phyloP scores from a whole-genome alignment of 345 rosid species.

The Acer campestre region DNA sequence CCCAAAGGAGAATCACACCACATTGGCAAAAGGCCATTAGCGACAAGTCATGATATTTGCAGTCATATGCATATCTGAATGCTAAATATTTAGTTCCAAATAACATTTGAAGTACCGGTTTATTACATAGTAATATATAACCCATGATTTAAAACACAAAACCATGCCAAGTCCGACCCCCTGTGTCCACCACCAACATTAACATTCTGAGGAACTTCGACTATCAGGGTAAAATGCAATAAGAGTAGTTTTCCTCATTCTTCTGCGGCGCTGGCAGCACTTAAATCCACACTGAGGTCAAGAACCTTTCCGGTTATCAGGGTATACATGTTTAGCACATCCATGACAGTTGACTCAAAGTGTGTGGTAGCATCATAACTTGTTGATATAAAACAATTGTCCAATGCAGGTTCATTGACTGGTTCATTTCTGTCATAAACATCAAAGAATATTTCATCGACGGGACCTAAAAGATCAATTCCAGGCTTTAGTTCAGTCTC shows the following conservation, averaged over 20 bases:
- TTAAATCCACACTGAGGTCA: constrained; percentile 88
- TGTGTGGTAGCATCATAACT: constrained; percentile 98
- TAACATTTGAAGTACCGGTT: not conserved
- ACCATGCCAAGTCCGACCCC: constrained; percentile 4
- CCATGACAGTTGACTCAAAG: constrained; percentile 86
- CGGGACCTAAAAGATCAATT: constrained; percentile 76
- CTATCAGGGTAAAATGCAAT: not conserved
- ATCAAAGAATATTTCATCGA: constrained; percentile 90
- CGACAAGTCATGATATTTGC: not conserved
- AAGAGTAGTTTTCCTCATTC: constrained; percentile 45
- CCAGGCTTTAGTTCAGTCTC: constrained; percentile 79
- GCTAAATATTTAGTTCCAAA: constrained; percentile 7
- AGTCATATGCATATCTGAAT: not conserved
- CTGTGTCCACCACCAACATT: not conserved
- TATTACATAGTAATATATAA: constrained; percentile 7
- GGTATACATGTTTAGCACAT: constrained; percentile 88
- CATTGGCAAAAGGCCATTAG: too few species aligned
- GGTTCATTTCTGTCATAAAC: constrained; percentile 79
- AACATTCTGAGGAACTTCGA: not conserved
- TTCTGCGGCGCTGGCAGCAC: constrained; percentile 92
- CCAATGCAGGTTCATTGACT: constrained; percentile 74
- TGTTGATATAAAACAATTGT: constrained; percentile 89
- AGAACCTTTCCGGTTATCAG: constrained; percentile 95
- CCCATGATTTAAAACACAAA: not conserved
- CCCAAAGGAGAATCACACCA: too few species aligned